Evolutionary conservation across 2,329 filamentous ascomycete species (phyloP).

Genomic region (Akanthomyces uredinophilus): DNA sequence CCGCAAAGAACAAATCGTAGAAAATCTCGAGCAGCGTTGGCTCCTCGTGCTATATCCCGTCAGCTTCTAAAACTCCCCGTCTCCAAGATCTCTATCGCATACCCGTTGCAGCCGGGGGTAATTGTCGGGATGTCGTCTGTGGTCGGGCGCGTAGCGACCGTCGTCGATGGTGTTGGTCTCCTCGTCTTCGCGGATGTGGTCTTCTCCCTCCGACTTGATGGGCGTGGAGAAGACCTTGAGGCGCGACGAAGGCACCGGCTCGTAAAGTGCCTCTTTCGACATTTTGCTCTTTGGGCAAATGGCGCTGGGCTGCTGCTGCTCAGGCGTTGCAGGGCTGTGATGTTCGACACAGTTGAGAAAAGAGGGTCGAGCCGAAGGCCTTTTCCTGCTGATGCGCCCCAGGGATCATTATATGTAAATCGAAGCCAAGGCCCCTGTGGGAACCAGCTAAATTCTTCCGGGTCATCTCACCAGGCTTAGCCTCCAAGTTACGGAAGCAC

Average conservation of each 20-base stretch:
- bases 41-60: slow-evolving; percentile 24
- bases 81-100: background rate
- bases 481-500: slow-evolving; percentile 2
- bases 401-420: background rate
- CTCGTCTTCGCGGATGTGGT: background rate
- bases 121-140: slow-evolving; percentile 11
- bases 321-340: no score
- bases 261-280: slow-evolving; percentile 12
- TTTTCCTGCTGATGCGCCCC: background rate
- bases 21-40: slow-evolving; percentile 34
- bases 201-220: background rate
- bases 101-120: slow-evolving; percentile 11
- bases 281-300: background rate
- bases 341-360: background rate
- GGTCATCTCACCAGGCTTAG: background rate
- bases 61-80: background rate
- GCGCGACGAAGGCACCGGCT: slow-evolving; percentile 7
- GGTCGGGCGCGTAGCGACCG: slow-evolving; percentile 5
- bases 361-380: background rate
- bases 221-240: slow-evolving; percentile 13
- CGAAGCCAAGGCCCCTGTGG: background rate
- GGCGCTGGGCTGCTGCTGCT: no score
- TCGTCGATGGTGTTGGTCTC: background rate
- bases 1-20: slow-evolving; percentile 42
- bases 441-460: background rate